Base-by-base conservation (phyloP, 352 stramenopile genomes). In the Pythium coloratum region DNA sequence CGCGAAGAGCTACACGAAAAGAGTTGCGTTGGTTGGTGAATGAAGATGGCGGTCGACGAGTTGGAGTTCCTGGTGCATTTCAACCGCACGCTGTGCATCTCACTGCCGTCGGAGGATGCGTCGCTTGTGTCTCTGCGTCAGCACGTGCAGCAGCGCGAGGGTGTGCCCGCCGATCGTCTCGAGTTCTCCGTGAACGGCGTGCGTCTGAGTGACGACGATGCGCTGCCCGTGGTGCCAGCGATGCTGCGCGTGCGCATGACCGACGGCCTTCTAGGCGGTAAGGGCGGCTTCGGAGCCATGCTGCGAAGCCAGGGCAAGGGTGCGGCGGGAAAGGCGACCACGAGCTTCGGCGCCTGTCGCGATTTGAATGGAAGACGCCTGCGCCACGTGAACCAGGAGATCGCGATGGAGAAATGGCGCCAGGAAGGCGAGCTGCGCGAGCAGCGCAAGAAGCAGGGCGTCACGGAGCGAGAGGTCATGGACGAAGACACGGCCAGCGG, bases 341-440 rank as follows among this genome's bases (percentile, higher is more conserved):
- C 83, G 20, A 83, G 82, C 70, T 95, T 93, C 58, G 86, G 86
- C 24, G 84, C 86, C 12, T 95, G 86, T 57, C 83, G 86, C 60
- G 86, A 95, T 34, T 72, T 95, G 36, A 82, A 92, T 58, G 88
- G 88, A 24, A 83, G 88, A 16, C 82, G 88, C 0, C 72, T 95
- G 59, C 86, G 88, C 8, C 88, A 96, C 55, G 88, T 96, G 69
- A 96, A 95, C 70, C 86, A 96, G 57, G 86, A 96, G 69, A 84
- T 96, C 63, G 83, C 83, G 1, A 85, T 94, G 75, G 72, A 82
- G 51, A 94, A 96, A 72, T 96, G 86, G 88, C 75, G 67, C 16
- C 71, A 92, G 49, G 83, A 92, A 24, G 65, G 67, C 44, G 80
- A 82, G 38, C 57, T 67, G 14, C 84, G 86, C 28, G 75, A 78